Evolutionary conservation across 2,329 filamentous ascomycete species (phyloP), one percentile per base, ranked within the genome.

Genomic region (Emericellopsis atlantica): DNA sequence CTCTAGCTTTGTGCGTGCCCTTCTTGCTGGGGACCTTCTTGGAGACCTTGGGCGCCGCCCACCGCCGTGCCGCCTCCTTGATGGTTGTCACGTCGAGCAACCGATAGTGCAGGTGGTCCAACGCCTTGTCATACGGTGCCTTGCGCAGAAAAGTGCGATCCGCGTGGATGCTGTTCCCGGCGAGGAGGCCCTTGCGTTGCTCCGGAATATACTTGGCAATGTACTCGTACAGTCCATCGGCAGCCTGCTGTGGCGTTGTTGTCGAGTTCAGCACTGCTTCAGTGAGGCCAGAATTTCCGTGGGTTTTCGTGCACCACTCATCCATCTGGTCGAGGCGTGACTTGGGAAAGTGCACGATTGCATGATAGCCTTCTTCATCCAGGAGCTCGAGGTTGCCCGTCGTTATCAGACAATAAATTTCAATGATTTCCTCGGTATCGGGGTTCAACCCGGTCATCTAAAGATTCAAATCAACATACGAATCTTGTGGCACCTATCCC

Each of bases 151-250:
- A 98, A 2, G 77, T 76, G 51, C 79, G 78, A 60, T 98, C 92
- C 4, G 84, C 86, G 56, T 98, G 90, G 22, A 98, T 85, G 43
- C 82, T 92, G 62, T 95, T 98, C 2, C 92, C 92, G 1, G 92
- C 89, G 33, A 98, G 69, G 43, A 96, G 61, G 1, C 78, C 90
- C 29, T 62, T 74, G 37, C 78, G 70, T 8, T 69, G 66, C 44
- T 80, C 65, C 0, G 87, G 84, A 6, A 92, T 73, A 54, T 80
- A 71, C 45, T 67, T 70, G 51, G 80, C 72, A 51, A 98, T 81
- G 60, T 96, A 96, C 18, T 70, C 68, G 31, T 95, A 73, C 31
- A 98, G 70, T 12, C 70, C 74, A 6, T 73, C 65, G 6, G 89
- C 83, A 0, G 89, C 90, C 54, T 79, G 64, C 45, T 81, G 72